These are phyloP conservation scores for Yamadazyma friedrichii DNA, from an alignment of 1,139 yeast genomes.

Conservation along the genomic window DNA sequence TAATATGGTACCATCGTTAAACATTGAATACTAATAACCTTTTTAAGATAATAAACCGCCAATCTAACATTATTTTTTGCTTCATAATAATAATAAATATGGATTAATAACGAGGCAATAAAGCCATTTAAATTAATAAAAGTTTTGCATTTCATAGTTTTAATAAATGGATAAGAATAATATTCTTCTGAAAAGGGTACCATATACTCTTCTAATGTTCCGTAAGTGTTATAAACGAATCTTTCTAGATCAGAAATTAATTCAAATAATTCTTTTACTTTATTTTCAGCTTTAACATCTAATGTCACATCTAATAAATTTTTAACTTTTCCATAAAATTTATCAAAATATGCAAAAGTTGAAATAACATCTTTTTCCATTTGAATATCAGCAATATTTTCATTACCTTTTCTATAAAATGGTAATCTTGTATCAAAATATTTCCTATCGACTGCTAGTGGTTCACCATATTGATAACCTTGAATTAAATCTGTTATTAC, in stretches of 20 bases:
- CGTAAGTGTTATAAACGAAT: conserved; percentile 21
- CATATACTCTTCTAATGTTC: conserved; percentile 22
- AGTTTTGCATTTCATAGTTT: conserved; percentile 31
- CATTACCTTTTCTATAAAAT: conserved; percentile 17
- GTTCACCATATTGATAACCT: conserved; percentile 27
- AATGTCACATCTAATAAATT: conserved; percentile 25
- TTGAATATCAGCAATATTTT: conserved; percentile 27
- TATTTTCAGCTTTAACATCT: conserved; percentile 19
- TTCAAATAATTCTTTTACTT: conserved; percentile 22
- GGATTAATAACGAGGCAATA: conserved; percentile 23
- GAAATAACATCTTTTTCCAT: conserved; percentile 24
- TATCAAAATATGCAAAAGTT: conserved; percentile 25
- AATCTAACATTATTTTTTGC: conserved; percentile 19
- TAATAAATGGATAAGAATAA: conserved; percentile 28
- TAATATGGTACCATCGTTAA: conserved; percentile 32
- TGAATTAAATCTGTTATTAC: conserved; percentile 21
- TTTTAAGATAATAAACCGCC: conserved; percentile 31
- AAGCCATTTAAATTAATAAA: conserved; percentile 32
- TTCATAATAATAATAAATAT: conserved; percentile 32
- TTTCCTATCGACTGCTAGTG: conserved; percentile 16
- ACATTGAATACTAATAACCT: conserved; percentile 22
- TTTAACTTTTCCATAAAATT: conserved; percentile 20
- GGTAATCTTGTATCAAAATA: conserved; percentile 25
- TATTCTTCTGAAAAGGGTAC: conserved; percentile 24
- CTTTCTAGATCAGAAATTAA: conserved; percentile 30